Evolutionary conservation across 352 stramenopile species (phyloP), one percentile per base, ranked within the genome.

Genomic region (Globisporangium camurandrum): DNA sequence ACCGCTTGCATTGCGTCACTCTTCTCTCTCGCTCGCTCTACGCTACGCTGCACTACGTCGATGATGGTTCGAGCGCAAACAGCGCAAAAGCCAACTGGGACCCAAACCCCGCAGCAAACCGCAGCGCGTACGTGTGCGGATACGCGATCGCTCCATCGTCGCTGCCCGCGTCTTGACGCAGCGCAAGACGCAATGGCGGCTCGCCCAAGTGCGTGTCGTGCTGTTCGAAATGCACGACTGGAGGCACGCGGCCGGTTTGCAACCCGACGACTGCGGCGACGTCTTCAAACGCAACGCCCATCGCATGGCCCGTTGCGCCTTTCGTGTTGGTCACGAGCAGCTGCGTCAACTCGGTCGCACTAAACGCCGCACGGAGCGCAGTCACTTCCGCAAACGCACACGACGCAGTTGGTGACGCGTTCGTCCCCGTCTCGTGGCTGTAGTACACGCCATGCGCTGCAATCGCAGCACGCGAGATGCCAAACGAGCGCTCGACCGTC

Each of bases 281-380:
- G 62, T 98, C 95, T 66, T 98, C 95, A 62, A 98, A 98, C 6
- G 85, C 95, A 7, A 98, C 94, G 23, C 86, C 93, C 95, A 98
- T 98, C 16, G 93, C 86, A 67, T 98, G 95, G 22, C 89, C 94
- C 0, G 94, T 98, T 56, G 97, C 97, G 34, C 89, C 93, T 64
- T 98, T 97, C 1, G 88, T 97, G 58, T 97, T 97, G 20, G 91
- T 64, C 56, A 98, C 69, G 41, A 96, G 40, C 19, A 97, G 60
- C 40, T 84, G 56, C 42, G 69, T 60, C 4, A 94, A 55, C 54
- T 93, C 59, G n/a, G 84, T 66, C 1, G 84, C 57, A 46, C 94
- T 66, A 55, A 86, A 66, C 64, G 83, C 64, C 74, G 59, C 46
- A 66, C 89, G 58, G 23, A 90, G 56, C 33, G 74, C 70, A 1